These are phyloP conservation scores for Mariannaea sp. DNA, from an alignment of 2,329 filamentous ascomycete genomes.

Conservation along the genomic window DNA sequence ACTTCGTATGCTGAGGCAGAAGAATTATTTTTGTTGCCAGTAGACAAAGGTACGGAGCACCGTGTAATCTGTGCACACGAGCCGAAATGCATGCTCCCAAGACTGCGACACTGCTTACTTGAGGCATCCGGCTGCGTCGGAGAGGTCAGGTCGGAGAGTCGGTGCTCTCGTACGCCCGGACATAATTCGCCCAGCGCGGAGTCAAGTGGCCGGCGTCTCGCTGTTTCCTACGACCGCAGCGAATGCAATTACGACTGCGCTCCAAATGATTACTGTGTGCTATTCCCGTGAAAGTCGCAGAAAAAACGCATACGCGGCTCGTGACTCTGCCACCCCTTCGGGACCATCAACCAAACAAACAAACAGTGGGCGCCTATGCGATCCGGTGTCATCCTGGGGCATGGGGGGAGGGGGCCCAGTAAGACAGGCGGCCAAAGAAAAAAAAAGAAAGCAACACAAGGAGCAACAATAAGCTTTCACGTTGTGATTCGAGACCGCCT, in stretches of 20 bases:
- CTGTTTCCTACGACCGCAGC: background rate
- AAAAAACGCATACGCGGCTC: background rate
- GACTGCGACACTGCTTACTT: conserved; percentile 8
- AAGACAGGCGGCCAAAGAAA: conserved; percentile 3
- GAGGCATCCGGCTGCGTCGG: conserved; percentile 33
- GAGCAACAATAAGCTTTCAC: background rate
- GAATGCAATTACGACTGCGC: background rate
- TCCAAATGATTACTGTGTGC: no score
- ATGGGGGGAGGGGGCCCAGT: no score
- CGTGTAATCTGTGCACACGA: no score
- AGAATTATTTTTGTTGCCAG: no score
- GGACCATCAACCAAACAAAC: background rate
- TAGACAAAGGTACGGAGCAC: no score
- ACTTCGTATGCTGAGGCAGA: no score
- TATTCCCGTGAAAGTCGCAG: no score
- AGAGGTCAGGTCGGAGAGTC: conserved; percentile 18
- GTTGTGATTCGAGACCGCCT: background rate
- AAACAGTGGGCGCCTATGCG: background rate
- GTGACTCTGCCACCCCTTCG: background rate
- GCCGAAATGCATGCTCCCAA: no score
- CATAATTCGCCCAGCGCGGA: conserved; percentile 2
- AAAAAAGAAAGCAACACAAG: background rate
- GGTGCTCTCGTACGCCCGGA: conserved; percentile 20
- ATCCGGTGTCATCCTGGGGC: conserved; percentile 17
- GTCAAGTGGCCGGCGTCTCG: background rate